Percentiles rank a stretch among this genome's conserved stretches.
phyloP scores from a whole-genome alignment of 106 monocot genomes.

The Chionographis japonica region DNA sequence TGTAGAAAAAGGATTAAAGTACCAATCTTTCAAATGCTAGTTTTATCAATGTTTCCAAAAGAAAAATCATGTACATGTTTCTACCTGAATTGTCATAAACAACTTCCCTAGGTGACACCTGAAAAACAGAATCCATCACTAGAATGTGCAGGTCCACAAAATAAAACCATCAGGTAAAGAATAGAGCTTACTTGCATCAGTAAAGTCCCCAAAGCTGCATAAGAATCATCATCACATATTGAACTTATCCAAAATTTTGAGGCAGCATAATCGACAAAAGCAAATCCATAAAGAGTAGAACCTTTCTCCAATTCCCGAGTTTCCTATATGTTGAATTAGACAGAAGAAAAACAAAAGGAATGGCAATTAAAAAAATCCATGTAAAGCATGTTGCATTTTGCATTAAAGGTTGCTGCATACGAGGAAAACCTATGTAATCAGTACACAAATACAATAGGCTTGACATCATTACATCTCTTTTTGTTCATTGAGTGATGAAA shows the following conservation, averaged over 20 bases:
- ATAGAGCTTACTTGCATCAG: constrained; percentile 74
- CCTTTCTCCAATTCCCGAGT: constrained; percentile 21
- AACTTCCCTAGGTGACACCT: constrained; percentile 93
- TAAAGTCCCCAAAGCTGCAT: constrained; percentile 73
- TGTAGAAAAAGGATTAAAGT: neutral
- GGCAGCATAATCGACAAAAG: constrained; percentile 88
- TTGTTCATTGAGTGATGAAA: no score
- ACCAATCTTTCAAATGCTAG: neutral
- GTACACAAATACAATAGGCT: no score
- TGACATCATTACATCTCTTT: no score
- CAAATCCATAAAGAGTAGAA: constrained; percentile 67
- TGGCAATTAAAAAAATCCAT: neutral
- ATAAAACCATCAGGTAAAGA: neutral
- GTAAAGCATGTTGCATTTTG: no score
- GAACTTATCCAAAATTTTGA: constrained; percentile 88
- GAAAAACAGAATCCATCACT: constrained; percentile 12
- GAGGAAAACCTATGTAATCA: no score
- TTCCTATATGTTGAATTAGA: constrained; percentile 25
- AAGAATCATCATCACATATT: constrained; percentile 71
- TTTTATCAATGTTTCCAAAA: neutral
- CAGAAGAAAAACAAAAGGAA: constrained; percentile 1
- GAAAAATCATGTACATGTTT: neutral
- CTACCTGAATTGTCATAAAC: constrained; percentile 81
- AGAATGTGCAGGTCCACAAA: neutral
- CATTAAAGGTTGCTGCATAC: no score